Conservation (phyloP, 2,329 filamentous ascomycete species). For the Cercospora brassicicola region DNA sequence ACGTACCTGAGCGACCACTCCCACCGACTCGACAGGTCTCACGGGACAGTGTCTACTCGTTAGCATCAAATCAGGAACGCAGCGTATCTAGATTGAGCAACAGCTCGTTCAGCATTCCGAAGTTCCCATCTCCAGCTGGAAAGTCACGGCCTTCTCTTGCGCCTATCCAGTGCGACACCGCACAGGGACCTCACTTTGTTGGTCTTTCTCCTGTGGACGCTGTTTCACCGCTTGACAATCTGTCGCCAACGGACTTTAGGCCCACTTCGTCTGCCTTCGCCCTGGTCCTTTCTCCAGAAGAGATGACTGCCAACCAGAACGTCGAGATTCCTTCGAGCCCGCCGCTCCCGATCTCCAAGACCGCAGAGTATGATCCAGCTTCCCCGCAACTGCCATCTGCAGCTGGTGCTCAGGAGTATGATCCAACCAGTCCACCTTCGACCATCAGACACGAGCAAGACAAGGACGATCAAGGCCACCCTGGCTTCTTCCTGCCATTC, state of each 20-base stretch:
- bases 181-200: constrained; percentile 31
- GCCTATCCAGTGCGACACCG: constrained; percentile 18
- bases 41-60: constrained; percentile 7
- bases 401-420: constrained; percentile 31
- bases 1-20: constrained; percentile 6
- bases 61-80: background rate
- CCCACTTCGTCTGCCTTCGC: constrained; percentile 26
- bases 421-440: constrained; percentile 33
- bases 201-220: constrained; percentile 15
- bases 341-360: constrained; percentile 27
- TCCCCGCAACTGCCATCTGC: constrained; percentile 25
- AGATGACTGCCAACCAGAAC: constrained; percentile 7
- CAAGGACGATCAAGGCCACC: background rate
- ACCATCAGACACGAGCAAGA: constrained; percentile 15
- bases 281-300: constrained; percentile 19
- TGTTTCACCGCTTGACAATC: constrained; percentile 19
- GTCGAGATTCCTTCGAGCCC: constrained; percentile 32
- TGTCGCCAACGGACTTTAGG: constrained; percentile 7
- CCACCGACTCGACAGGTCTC: constrained; percentile 2
- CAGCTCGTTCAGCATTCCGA: constrained; percentile 39
- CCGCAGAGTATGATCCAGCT: constrained; percentile 33
- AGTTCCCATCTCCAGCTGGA: constrained; percentile 37
- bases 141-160: constrained; percentile 23
- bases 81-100: constrained; percentile 9
- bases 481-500: constrained; percentile 27